Evolutionary conservation across 2,329 filamentous ascomycete species (phyloP), one percentile per base, ranked within the genome.

Genomic region (Epichloe uncinata): DNA sequence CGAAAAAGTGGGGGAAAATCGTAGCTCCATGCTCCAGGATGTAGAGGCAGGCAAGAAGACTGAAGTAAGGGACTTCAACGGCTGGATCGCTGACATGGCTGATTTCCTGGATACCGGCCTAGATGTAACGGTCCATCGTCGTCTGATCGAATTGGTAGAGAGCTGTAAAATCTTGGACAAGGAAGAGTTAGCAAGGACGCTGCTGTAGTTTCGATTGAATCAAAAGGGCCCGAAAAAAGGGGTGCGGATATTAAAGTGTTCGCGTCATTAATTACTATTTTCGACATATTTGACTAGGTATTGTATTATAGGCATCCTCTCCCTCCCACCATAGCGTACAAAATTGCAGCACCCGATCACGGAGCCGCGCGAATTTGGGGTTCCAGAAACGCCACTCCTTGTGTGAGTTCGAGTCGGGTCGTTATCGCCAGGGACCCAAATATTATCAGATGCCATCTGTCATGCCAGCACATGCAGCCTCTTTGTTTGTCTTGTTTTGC

Each of bases 11-110:
- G 62, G 61, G 62, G 61, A 65, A 72, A 34, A 82, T 59, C 73
- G 66, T 9, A 81, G 77, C 60, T 81, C 77, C 4, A 82, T 82
- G 79, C 68, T 80, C 5, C 79, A 82, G 62, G 78, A 82, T 57
- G 69, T 76, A 12, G 62, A 59, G 34, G 70, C 72, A 6, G 73
- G 73, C 15, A 73, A 72, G 58, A 57, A 60, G 50, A 81, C 78
- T 5, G 78, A 81, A 60, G 70, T 82, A 41, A 60, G 67, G 46
- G 76, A 79, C 54, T 74, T 82, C 56, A 82, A 81, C 57, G 79
- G 79, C 48, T 81, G 75, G 71, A 62, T 81, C 16, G 64, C 74
- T 35, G 72, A 73, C 38, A 73, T 63, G 57, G 72, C 69, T 5
- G 58, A 55, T 18, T 67, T 68, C 33, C 61, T 75, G 4, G 61